Percentiles rank a stretch among this genome's conserved stretches.
These are phyloP conservation scores for Isatis lusitanica DNA, from an alignment of 441 rosid genomes.

Conservation along the genomic window DNA sequence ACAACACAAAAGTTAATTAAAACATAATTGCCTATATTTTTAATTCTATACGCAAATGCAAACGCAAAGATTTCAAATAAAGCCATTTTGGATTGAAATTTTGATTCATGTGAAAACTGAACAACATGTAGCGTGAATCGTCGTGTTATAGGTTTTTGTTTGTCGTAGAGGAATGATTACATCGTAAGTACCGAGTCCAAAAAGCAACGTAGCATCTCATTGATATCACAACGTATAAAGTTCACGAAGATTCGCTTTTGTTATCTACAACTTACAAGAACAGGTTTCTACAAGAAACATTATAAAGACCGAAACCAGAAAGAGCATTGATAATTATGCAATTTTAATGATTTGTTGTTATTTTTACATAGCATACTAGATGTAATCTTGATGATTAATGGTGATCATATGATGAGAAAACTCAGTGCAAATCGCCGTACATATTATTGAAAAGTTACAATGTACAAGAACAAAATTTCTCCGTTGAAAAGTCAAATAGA, in stretches of 20 bases:
- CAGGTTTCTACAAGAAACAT: not conserved
- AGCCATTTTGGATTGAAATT: not conserved
- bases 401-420: not conserved
- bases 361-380: not conserved
- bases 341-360: not conserved
- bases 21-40: not conserved
- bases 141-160: not conserved
- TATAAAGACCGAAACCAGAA: not conserved
- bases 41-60: not conserved
- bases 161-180: conserved; percentile 14
- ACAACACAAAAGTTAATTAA: not conserved
- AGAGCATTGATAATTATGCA: not conserved
- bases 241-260: not conserved
- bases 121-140: not conserved
- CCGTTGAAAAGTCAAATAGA: not conserved
- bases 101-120: not conserved
- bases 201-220: not conserved
- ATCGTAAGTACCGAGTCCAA: not conserved
- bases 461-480: not conserved
- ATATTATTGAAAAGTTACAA: not conserved
- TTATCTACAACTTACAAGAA: not conserved
- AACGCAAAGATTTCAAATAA: not conserved
- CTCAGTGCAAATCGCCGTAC: not conserved
- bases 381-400: not conserved
- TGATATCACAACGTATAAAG: not conserved